phyloP scores from a whole-genome alignment of 176 grass and related monocot species.

The Areca catechu region DNA sequence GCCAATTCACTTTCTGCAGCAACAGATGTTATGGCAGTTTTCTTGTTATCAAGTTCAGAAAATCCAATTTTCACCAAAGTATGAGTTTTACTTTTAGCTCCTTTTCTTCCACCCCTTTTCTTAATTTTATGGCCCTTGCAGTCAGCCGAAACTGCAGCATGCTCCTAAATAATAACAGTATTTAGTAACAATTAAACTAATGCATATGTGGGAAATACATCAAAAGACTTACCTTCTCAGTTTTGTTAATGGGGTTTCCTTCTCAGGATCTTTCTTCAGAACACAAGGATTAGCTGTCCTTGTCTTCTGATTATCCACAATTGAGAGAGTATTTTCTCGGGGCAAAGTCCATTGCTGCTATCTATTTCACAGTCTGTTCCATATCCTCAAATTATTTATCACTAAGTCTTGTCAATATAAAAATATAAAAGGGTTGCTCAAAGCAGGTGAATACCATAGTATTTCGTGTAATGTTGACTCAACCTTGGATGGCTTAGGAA shows the following conservation, averaged over 20 bases:
- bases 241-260: background rate
- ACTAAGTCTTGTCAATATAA: conserved; percentile 15
- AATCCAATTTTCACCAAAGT: conserved; percentile 28
- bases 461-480: background rate
- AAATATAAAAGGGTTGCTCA: background rate
- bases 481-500: conserved; percentile 52
- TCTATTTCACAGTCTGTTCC: conserved; percentile 26
- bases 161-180: conserved; percentile 22
- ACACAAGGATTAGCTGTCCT: background rate
- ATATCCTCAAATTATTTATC: conserved; percentile 16
- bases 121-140: conserved; percentile 47
- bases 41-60: conserved; percentile 32
- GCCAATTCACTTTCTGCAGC: conserved; percentile 22
- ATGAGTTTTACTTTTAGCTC: conserved; percentile 49
- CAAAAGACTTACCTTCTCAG: background rate
- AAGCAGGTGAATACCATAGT: conserved; percentile 12
- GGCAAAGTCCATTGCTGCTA: conserved; percentile 16
- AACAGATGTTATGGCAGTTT: conserved; percentile 22
- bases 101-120: conserved; percentile 78
- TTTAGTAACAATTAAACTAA: too few species aligned
- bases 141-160: conserved; percentile 26
- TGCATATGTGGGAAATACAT: too few species aligned
- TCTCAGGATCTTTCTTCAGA: background rate
- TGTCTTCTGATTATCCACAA: conserved; percentile 1
- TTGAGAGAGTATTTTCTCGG: background rate